Evolutionary conservation across 2,329 filamentous ascomycete genomes (phyloP), one percentile per base, ranked within the genome.

Genomic region (Verticillium klebahnii): DNA sequence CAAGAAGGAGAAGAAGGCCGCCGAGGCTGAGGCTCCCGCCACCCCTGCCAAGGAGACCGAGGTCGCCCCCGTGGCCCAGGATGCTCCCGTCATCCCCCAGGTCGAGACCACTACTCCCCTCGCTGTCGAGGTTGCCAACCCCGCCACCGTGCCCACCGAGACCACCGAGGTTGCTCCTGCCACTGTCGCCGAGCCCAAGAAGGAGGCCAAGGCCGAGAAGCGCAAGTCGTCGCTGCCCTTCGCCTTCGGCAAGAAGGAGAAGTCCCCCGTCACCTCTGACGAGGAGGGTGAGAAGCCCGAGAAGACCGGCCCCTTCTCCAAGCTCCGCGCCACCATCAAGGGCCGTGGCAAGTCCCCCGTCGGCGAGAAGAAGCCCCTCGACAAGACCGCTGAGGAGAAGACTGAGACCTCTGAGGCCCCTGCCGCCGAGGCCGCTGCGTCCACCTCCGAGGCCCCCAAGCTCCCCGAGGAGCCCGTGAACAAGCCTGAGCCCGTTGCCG

Each of bases 181-280:
- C 63, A 77, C 77, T 68, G 81, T 80, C 66, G 80, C 79, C 63
- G 86, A 88, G 77, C 67, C 78, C 61, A 85, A 85, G 75, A 86
- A 86, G 77, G 84, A 85, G 65, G 54, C 54, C 31, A 93, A 92
- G 87, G 75, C 76, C 57, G 83, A 86, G 77, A 96, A 96, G 90
- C 91, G 92, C 76, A 87, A 88, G 77, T 95, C 91, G 67, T 89
- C 93, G 71, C 76, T 86, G 9, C 83, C 83, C 57, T 96, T 96
- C 78, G 87, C 86, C 70, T 88, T 87, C 71, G 87, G 91, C 70
- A 90, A 92, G 85, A 94, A 94, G 83, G 88, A 90, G 75, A 84
- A 85, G 77, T 77, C 76, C 39, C 63, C 70, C 29, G 74, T 79
- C 56, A 70, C 78, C 39, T 83, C 83, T 1, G 88, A 88, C 66